Evolutionary conservation across 257 asterid species (phyloP).

Genomic region (Fraxinus quadrangulata): DNA sequence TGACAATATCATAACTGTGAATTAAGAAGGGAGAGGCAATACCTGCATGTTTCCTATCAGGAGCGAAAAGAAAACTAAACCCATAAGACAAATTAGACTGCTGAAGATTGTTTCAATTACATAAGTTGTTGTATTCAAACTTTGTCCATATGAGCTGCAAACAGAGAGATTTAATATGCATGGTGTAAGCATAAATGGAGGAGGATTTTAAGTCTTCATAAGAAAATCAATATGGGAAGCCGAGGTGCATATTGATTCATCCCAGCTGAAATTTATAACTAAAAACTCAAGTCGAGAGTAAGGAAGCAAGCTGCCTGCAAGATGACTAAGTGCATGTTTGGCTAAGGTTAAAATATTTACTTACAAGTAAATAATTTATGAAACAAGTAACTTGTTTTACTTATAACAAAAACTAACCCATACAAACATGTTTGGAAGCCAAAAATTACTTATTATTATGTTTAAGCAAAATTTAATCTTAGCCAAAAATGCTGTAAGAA

Average conservation of each 20-base stretch:
- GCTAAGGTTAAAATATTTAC: background rate
- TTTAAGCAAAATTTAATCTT: background rate
- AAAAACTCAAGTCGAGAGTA: background rate
- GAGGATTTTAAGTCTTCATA: background rate
- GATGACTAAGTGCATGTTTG: background rate
- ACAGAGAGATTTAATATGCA: constrained; percentile 11
- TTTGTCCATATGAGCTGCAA: constrained; percentile 81
- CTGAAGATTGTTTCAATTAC: constrained; percentile 59
- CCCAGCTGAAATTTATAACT: background rate
- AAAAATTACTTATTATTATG: background rate
- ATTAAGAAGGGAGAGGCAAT: background rate
- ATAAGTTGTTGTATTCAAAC: constrained; percentile 54
- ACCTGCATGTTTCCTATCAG: constrained; percentile 95
- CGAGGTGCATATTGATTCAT: background rate
- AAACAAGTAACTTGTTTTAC: background rate
- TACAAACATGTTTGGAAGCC: background rate
- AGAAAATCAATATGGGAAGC: background rate
- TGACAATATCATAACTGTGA: constrained; percentile 1
- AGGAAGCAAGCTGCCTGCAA: background rate
- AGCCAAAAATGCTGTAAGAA: background rate
- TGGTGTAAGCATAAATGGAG: constrained; percentile 14
- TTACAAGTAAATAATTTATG: background rate
- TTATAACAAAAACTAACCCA: background rate
- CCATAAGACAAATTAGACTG: constrained; percentile 70
- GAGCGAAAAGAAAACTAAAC: constrained; percentile 77